Evolutionary conservation across 352 stramenopile species (phyloP), one percentile per base, ranked within the genome.

Genomic region (Phytophthora pseudosyringae): DNA sequence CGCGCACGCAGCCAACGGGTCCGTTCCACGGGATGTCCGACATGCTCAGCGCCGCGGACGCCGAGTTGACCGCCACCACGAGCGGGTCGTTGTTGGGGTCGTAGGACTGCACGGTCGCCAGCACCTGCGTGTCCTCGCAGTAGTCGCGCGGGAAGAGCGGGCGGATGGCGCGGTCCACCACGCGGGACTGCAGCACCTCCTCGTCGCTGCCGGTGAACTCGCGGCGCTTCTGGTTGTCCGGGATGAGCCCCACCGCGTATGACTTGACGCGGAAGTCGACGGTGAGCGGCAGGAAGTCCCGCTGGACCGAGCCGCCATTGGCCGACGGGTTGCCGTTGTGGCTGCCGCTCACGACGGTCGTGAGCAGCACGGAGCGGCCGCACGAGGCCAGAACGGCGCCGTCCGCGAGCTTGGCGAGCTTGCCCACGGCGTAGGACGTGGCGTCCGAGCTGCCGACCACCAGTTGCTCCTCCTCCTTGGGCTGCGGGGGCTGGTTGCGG

Each of bases 101-200:
- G 26, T 94, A 80, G 36, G 88, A 94, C 61, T 97, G 89, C 55
- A 97, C 89, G 1, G 89, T 97, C 32, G 88, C 85, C 28, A 95
- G 82, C 46, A 99, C 71, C 76, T 99, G 97, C 48, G 97, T 99
- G 71, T 99, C 94, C 46, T 98, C 90, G 46, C 82, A 90, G 80
- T 94, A 99, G 44, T 97, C 96, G 26, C 94, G 81, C 8, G 94
- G 89, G 68, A 99, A 98, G 10, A 99, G 77, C 35, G 97, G 97
- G 11, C 97, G 90, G 44, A 99, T 81, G 5, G 97, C 94, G 58
- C 97, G 88, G 77, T 99, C 97, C 49, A 99, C 96, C 21, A 99
- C 82, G 21, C 97, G 92, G 51, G 89, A 98, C 39, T 97, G 95
- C 59, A 99, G 80, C 49, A 99, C 97, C 74, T 99, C 96, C 33